phyloP scores from a whole-genome alignment of 2,329 filamentous ascomycete species.

The Diaporthe capsici region DNA sequence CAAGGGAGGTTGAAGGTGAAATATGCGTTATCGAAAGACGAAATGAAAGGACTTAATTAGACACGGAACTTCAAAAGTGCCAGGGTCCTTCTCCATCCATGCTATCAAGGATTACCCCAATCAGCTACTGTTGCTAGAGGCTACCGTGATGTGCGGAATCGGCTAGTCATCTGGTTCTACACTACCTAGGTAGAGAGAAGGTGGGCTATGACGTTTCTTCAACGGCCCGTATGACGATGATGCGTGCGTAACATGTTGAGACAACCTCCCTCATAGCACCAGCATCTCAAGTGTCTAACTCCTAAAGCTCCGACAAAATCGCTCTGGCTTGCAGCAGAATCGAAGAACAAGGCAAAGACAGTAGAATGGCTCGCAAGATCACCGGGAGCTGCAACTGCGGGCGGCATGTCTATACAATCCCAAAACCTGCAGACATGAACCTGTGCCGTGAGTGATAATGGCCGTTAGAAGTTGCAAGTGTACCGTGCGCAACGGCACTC shows the following conservation, averaged over 20 bases:
- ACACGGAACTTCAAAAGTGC: background rate
- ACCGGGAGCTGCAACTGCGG: constrained; percentile 9
- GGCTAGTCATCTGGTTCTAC: background rate
- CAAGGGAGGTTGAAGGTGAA: background rate
- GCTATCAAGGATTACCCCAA: too few relatives aligned
- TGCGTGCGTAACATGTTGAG: background rate
- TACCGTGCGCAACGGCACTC: background rate
- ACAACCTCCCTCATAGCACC: background rate
- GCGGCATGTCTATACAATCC: constrained; percentile 1
- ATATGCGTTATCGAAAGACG: too few relatives aligned
- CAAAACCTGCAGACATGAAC: constrained; percentile 12
- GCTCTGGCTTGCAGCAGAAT: background rate
- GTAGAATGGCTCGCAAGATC: background rate
- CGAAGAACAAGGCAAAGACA: background rate
- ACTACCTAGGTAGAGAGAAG: background rate
- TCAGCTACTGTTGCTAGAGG: background rate
- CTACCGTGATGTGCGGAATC: background rate
- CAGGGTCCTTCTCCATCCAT: too few relatives aligned
- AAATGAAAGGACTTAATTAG: background rate
- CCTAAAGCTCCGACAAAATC: background rate
- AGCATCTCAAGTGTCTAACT: background rate
- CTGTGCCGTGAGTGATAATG: background rate
- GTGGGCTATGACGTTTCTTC: background rate
- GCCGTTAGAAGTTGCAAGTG: background rate
- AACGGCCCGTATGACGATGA: background rate